Base-by-base conservation (phyloP, 148 eudicot genomes). In the Polygonum aviculare region DNA sequence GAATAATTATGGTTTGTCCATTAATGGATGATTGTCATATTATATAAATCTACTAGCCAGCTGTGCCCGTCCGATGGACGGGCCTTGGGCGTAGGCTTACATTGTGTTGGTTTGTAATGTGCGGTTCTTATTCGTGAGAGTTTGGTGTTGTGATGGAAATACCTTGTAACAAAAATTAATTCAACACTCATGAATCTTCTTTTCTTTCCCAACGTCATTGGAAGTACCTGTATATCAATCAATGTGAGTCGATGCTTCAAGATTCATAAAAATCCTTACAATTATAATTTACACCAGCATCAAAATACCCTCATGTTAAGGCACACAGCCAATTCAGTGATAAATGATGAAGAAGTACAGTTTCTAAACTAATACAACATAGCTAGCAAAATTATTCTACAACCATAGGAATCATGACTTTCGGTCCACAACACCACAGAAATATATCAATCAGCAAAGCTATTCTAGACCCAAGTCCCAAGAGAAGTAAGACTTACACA, bases 141-240 rank as follows among this genome's bases (percentile, higher is more conserved):
- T n/a, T n/a, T n/a, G n/a, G n/a, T n/a, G n/a, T n/a, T n/a, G n/a
- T n/a, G n/a, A n/a, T n/a, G n/a, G n/a, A n/a, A n/a, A n/a, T n/a
- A n/a, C n/a, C n/a, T n/a, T n/a, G n/a, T n/a, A n/a, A n/a, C n/a
- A n/a, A n/a, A n/a, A n/a, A n/a, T n/a, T n/a, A n/a, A n/a, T n/a
- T n/a, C n/a, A n/a, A n/a, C n/a, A n/a, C n/a, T n/a, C n/a, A n/a
- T n/a, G n/a, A n/a, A n/a, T n/a, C n/a, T n/a, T n/a, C n/a, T n/a
- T n/a, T n/a, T n/a, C n/a, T n/a, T n/a, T n/a, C n/a, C n/a, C n/a
- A n/a, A n/a, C n/a, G n/a, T n/a, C n/a, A n/a, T n/a, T n/a, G n/a
- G n/a, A 94, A 94, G 75, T 94, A 94, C 77, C 78, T 75, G 69
- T 7, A 55, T 26, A 75, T 75, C n/a, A n/a, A n/a, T n/a, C n/a